A percentile compares a stretch with the other conserved stretches of the same genome.
These are phyloP conservation scores for Phaeosphaeria sp. DNA, from an alignment of 2,329 filamentous ascomycete species.

Conservation along the genomic window DNA sequence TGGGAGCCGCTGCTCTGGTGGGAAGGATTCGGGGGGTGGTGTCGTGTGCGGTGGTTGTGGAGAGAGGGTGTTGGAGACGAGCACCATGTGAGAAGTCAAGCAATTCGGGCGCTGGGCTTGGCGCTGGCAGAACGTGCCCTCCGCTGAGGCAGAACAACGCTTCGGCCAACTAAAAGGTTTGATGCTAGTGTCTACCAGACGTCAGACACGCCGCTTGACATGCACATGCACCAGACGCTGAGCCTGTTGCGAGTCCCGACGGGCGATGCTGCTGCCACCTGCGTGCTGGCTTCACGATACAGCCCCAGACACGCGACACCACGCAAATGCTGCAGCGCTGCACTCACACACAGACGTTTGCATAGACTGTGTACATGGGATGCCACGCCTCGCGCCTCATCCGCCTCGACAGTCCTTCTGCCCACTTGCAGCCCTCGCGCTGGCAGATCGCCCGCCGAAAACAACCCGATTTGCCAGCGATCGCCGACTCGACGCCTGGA, in stretches of 20 bases:
- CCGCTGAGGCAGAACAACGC: background rate
- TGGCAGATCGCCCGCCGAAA: conserved; percentile 18
- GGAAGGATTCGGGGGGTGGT: conserved; percentile 14
- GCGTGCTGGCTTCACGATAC: too few relatives aligned
- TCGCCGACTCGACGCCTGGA: conserved; percentile 7
- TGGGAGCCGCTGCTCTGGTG: conserved; percentile 40
- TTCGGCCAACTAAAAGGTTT: background rate
- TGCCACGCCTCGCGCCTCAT: background rate
- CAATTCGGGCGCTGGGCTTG: background rate
- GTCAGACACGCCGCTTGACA: background rate
- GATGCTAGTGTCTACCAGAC: conserved; percentile 1
- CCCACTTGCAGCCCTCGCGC: background rate
- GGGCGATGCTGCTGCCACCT: too few relatives aligned
- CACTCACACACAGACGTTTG: background rate
- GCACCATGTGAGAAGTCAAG: conserved; percentile 17
- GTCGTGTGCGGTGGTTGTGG: conserved; percentile 25
- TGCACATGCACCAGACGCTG: background rate
- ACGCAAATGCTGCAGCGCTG: background rate
- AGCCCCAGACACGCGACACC: background rate
- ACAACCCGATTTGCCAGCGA: conserved; percentile 12
- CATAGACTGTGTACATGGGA: background rate
- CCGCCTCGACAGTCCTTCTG: background rate
- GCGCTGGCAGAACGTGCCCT: background rate
- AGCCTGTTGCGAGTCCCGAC: background rate
- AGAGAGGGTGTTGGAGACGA: conserved; percentile 17